phyloP scores from a whole-genome alignment of 352 stramenopile species.

The Globisporangium abappressorium region DNA sequence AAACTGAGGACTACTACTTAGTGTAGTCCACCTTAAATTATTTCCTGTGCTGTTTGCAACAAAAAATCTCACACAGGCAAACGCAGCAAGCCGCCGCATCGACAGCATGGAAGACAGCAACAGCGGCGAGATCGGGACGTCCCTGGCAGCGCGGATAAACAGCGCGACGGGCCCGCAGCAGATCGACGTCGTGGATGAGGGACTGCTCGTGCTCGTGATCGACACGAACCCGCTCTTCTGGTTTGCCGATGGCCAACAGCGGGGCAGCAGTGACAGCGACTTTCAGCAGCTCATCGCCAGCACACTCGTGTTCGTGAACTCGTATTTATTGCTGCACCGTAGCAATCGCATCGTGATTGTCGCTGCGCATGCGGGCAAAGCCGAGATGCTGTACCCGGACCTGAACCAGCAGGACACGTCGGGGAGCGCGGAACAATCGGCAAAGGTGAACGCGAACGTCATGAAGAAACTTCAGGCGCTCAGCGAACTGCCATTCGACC shows the following conservation, averaged over 20 bases:
- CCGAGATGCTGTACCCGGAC: constrained; percentile 77
- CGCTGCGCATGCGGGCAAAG: constrained; percentile 66
- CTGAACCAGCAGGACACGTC: constrained; percentile 60
- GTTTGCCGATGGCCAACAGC: constrained; percentile 38
- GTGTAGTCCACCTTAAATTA: not conserved
- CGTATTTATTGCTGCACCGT: constrained; percentile 81
- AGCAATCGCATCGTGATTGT: constrained; percentile 86
- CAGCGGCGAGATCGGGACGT: constrained; percentile 16
- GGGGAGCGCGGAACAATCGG: constrained; percentile 64
- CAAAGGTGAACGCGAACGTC: constrained; percentile 68
- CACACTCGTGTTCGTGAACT: constrained; percentile 84
- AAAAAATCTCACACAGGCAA: not conserved
- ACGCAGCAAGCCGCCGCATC: not conserved
- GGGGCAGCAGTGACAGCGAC: constrained; percentile 23
- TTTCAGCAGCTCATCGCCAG: constrained; percentile 75
- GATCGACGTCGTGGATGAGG: constrained; percentile 28
- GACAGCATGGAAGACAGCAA: constrained; percentile 4
- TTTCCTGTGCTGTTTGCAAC: too few relatives aligned
- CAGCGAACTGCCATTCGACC: constrained; percentile 42
- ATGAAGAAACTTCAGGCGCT: constrained; percentile 67
- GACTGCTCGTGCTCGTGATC: constrained; percentile 73
- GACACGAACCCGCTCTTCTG: constrained; percentile 80
- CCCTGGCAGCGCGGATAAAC: constrained; percentile 17
- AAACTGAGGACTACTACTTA: not conserved
- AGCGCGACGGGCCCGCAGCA: constrained; percentile 12